These are phyloP conservation scores for Clathrus columnatus DNA, from an alignment of 768 basidiomycete genomes.

Conservation along the genomic window DNA sequence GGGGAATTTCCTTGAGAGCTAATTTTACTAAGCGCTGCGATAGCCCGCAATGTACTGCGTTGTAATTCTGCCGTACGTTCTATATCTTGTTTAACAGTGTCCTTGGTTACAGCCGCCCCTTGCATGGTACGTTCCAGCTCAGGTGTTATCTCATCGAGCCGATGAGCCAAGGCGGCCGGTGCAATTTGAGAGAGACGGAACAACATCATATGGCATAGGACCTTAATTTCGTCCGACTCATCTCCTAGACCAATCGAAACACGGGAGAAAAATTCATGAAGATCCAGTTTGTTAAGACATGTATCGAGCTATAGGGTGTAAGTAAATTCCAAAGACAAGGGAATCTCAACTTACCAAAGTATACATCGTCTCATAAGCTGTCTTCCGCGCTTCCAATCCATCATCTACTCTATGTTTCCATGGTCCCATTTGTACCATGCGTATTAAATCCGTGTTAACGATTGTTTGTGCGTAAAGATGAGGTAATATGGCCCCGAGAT, in stretches of 20 bases:
- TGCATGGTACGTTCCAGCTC: conserved; percentile 85
- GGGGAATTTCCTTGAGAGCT: conserved; percentile 50
- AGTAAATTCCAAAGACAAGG: neutral
- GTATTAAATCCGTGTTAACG: conserved; percentile 70
- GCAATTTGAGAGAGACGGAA: conserved; percentile 84
- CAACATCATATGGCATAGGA: conserved; percentile 91
- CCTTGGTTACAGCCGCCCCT: conserved; percentile 81
- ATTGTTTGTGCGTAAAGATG: conserved; percentile 79
- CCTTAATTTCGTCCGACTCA: conserved; percentile 94
- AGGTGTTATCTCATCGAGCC: conserved; percentile 77
- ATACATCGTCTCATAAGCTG: conserved; percentile 95
- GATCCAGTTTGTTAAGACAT: conserved; percentile 78
- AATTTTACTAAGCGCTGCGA: conserved; percentile 79
- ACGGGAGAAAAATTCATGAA: conserved; percentile 73
- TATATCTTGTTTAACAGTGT: conserved; percentile 90
- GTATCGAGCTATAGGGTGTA: conserved; percentile 63
- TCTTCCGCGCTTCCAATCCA: conserved; percentile 92
- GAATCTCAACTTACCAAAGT: conserved; percentile 55
- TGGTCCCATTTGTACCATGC: conserved; percentile 93
- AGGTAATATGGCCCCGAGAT: conserved; percentile 67
- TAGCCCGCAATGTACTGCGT: conserved; percentile 78
- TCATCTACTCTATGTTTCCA: conserved; percentile 98
- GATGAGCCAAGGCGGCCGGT: conserved; percentile 71
- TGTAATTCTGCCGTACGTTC: conserved; percentile 87
- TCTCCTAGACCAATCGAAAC: conserved; percentile 81